These are phyloP conservation scores for Brassica cretica DNA, from an alignment of 345 rosid species.

Conservation along the genomic window DNA sequence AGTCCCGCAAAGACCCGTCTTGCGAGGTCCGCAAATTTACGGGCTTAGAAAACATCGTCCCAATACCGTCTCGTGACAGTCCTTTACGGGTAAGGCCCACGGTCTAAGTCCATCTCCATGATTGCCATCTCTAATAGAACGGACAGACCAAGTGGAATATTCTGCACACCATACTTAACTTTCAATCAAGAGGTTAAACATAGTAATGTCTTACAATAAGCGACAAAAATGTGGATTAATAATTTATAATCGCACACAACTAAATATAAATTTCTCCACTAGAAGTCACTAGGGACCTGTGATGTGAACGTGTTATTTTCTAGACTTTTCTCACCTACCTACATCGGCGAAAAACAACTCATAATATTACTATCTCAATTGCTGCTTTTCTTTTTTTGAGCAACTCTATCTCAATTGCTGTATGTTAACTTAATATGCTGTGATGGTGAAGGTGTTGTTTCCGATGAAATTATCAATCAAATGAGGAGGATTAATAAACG, in stretches of 20 bases:
- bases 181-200: slow-evolving; percentile 19
- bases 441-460: not conserved
- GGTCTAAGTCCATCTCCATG: too few relatives aligned
- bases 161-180: slow-evolving; percentile 32
- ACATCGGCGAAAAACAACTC: not conserved
- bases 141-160: slow-evolving; percentile 37
- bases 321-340: slow-evolving; percentile 20
- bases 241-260: slow-evolving; percentile 6
- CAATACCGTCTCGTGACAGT: too few relatives aligned
- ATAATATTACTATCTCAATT: not conserved
- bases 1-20: too few relatives aligned
- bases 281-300: slow-evolving; percentile 9
- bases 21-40: too few relatives aligned
- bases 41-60: too few relatives aligned
- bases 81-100: too few relatives aligned
- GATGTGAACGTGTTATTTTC: slow-evolving; percentile 3
- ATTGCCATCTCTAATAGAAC: not conserved
- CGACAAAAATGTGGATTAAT: slow-evolving; percentile 15
- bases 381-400: not conserved
- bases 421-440: too few relatives aligned
- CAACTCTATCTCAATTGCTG: too few relatives aligned
- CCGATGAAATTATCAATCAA: not conserved
- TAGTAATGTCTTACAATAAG: slow-evolving; percentile 10
- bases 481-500: not conserved
- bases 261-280: not conserved